Base-by-base conservation (phyloP, 345 rosid genomes). In the Triadica sebifera region DNA sequence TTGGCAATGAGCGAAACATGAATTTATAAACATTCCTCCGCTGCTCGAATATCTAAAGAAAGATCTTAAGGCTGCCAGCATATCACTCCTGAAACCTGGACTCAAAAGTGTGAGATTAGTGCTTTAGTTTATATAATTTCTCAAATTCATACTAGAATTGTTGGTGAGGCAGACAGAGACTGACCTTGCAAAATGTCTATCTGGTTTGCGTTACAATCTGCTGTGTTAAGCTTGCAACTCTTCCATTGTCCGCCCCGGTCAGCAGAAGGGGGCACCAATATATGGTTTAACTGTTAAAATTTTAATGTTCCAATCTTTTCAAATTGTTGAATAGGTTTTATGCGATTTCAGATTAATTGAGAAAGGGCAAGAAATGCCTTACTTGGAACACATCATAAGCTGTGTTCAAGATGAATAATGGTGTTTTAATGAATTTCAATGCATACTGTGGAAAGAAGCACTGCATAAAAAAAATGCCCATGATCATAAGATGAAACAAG, bases 1-100 rank as follows among this genome's bases (percentile, higher is more conserved):
- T 80, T 95, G 98, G 79, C 99, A 95, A 86, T 95, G 99, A 84
- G 93, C 94, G 65, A 95, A 93, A 79, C 98, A 95, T 15, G 99
- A 90, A 74, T 93, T 91, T 84, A 95, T 84, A 74, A 86, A 95
- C 94, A 93, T 87, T 25, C 98, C 99, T 15, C 87, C 93, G 65
- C 82, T 73, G 13, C 61, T 71, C 12, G 94, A 86, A 74, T 75
- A 47, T 64, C 25, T 80, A 34, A 74, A 77, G 77, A 90, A 91
- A n/a, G 74, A 67, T 58, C 66, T 56, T 45, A 91, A 62, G 19
- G 92, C 87, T 66, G 25, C 74, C 67, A 95, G 77, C 99, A 95
- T 93, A 74, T 88, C 88, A 24, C 52, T 71, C 86, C 99, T 87
- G 75, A 95, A 86, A 78, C 94, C 98, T 94, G 79, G 39, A 63